phyloP scores from a whole-genome alignment of 2,329 filamentous ascomycete species.

The Colletotrichum sp. region DNA sequence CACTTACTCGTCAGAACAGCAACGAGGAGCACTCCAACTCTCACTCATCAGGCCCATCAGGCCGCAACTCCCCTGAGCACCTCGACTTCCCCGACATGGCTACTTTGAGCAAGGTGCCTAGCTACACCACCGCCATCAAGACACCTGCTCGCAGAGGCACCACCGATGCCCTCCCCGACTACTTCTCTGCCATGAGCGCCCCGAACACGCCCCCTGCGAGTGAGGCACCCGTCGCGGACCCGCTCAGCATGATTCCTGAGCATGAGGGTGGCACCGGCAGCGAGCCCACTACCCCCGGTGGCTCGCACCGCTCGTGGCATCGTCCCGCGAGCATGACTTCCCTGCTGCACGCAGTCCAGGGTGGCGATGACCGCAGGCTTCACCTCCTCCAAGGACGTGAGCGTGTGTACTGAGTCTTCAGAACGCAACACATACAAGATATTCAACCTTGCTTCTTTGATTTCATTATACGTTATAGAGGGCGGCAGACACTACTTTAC shows the following conservation, averaged over 20 bases:
- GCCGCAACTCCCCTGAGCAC: constrained; percentile 61
- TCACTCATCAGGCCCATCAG: constrained; percentile 52
- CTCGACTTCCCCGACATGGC: constrained; percentile 64
- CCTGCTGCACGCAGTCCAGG: constrained; percentile 10
- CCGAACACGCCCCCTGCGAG: constrained; percentile 51
- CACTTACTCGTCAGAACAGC: constrained; percentile 59
- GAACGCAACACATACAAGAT: not conserved
- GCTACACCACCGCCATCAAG: constrained; percentile 76
- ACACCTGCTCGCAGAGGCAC: constrained; percentile 63
- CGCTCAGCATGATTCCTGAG: constrained; percentile 33
- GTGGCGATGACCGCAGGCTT: constrained; percentile 30
- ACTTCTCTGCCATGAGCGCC: constrained; percentile 63
- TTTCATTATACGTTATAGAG: not conserved
- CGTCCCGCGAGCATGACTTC: constrained; percentile 20
- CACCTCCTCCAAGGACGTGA: constrained; percentile 40
- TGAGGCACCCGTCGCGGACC: constrained; percentile 28
- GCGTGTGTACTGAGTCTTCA: constrained; percentile 29
- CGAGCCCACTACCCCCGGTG: constrained; percentile 10
- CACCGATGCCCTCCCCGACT: constrained; percentile 65
- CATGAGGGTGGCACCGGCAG: constrained; percentile 2
- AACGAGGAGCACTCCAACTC: constrained; percentile 44
- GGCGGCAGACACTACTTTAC: not conserved
- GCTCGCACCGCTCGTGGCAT: constrained; percentile 14
- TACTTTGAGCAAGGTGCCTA: constrained; percentile 75
- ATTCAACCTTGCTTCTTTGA: not conserved